phyloP scores from a whole-genome alignment of 73 alveolate species.

The Paramecium primaurelia region DNA sequence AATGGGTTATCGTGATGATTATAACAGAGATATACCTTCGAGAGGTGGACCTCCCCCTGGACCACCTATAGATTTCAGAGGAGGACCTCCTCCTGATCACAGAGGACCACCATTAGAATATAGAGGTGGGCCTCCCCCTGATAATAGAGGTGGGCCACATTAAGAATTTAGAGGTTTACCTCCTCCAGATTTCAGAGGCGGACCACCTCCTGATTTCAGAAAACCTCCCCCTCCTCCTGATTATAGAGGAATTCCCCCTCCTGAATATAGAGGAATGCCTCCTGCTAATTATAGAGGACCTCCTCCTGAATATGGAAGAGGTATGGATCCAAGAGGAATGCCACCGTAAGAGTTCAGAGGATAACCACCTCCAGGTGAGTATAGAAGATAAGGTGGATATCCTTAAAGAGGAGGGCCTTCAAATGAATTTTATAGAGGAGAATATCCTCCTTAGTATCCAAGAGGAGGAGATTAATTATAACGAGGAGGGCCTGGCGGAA shows the following conservation, averaged over 20 bases:
- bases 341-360: background rate
- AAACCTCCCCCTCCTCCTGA: background rate
- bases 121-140: constrained; percentile 11
- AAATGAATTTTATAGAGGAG: background rate
- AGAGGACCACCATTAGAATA: background rate
- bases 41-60: background rate
- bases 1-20: background rate
- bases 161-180: background rate
- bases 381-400: background rate
- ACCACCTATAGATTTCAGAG: background rate
- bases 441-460: background rate
- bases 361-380: background rate
- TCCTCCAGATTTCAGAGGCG: background rate
- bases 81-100: background rate
- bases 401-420: background rate
- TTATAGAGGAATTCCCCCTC: background rate
- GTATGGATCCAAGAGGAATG: background rate
- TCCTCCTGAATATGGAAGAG: background rate
- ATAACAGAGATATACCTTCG: background rate
- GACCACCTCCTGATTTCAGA: constrained; percentile 3
- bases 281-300: background rate
- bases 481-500: constrained; percentile 10
- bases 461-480: background rate
- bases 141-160: background rate
- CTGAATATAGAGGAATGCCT: background rate